Percentiles rank a stretch among this genome's conserved stretches.
Evolutionary conservation across 768 basidiomycete genomes (phyloP).

Genomic region (Agaricus subrufescens): DNA sequence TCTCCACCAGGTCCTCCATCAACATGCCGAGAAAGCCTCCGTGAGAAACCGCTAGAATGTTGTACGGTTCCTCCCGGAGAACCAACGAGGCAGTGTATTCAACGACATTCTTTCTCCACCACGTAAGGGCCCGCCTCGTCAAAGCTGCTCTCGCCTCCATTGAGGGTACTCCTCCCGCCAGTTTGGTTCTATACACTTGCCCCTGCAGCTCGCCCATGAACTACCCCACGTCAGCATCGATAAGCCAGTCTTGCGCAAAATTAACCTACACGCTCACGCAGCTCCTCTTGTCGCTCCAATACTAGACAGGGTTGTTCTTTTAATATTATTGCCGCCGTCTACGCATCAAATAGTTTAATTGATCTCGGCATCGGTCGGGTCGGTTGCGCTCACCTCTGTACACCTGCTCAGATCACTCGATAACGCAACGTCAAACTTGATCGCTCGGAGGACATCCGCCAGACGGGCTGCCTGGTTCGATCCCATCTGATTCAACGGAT

Average conservation of each 20-base stretch:
- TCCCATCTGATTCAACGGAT: slow-evolving; percentile 58
- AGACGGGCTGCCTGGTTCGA: slow-evolving; percentile 52
- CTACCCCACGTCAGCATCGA: slow-evolving; percentile 24
- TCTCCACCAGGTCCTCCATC: slow-evolving; percentile 41
- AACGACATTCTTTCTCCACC: slow-evolving; percentile 54
- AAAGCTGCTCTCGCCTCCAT: slow-evolving; percentile 39
- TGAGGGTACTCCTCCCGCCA: slow-evolving; percentile 17
- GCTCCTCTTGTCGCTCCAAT: slow-evolving; percentile 37
- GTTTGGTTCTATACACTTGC: slow-evolving; percentile 12
- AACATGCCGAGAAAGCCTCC: slow-evolving; percentile 59
- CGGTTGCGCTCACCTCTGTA: slow-evolving; percentile 39
- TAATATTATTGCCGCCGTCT: slow-evolving; percentile 70
- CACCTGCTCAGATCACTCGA: slow-evolving; percentile 74
- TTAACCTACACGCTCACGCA: slow-evolving; percentile 61
- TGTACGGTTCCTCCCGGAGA: slow-evolving; percentile 19
- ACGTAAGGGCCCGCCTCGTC: slow-evolving; percentile 42
- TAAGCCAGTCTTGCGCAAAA: neutral
- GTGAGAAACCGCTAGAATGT: slow-evolving; percentile 62
- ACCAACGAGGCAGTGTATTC: slow-evolving; percentile 11
- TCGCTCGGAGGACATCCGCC: slow-evolving; percentile 46
- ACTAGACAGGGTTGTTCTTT: slow-evolving; percentile 42
- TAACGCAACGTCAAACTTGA: slow-evolving; percentile 56
- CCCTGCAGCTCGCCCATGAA: slow-evolving; percentile 63
- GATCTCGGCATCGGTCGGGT: neutral
- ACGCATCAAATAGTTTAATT: slow-evolving; percentile 2